Percentiles rank a stretch among this genome's conserved stretches.
Evolutionary conservation across 371 early-diverging fungal genomes (phyloP).

Genomic region (Batkoa obscura): DNA sequence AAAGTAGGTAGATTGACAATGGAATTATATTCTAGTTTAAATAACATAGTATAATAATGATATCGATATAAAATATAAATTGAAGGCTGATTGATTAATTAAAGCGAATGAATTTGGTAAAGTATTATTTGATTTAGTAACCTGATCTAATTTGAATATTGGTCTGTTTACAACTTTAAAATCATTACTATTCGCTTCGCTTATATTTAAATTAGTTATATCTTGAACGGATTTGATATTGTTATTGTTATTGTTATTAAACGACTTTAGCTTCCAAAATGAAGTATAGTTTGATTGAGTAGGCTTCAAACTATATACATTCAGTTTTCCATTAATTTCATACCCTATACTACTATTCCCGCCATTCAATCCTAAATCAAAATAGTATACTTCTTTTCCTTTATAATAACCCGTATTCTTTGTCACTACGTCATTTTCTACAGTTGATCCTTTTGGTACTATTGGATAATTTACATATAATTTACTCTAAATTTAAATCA

Average conservation of each 20-base stretch:
- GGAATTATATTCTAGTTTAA: no score
- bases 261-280: neutral
- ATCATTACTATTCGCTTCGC: no score
- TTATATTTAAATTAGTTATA: no score
- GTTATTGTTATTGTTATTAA: neutral
- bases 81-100: no score
- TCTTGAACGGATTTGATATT: no score
- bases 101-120: no score
- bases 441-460: neutral
- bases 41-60: no score
- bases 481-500: neutral
- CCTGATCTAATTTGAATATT: no score
- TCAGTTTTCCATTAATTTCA: neutral
- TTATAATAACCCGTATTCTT: neutral
- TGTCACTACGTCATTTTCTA: neutral
- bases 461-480: neutral
- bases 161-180: no score
- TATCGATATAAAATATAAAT: no score
- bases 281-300: neutral
- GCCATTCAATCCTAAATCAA: neutral
- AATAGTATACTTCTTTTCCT: neutral
- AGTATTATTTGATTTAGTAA: no score
- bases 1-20: no score
- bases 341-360: neutral
- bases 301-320: neutral